Base-by-base conservation (phyloP, 352 stramenopile genomes). In the Lagenidium giganteum region DNA sequence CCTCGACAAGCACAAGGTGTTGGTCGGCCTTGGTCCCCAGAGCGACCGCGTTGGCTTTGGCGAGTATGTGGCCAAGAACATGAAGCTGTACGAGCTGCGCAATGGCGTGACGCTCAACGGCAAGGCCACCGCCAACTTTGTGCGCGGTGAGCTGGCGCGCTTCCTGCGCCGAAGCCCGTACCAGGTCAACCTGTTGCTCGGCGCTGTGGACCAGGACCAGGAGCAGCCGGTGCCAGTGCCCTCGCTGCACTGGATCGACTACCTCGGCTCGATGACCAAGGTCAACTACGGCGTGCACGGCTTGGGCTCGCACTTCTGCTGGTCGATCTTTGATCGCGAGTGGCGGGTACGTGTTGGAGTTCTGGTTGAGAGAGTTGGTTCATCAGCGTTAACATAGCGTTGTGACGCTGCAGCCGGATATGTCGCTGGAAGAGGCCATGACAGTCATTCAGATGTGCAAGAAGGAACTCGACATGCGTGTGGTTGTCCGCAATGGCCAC, bases 31-130 rank as follows among this genome's bases (percentile, higher is more conserved):
- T 4, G 83, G 83, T 7, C 81, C 78, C 8, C 81, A 93, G 57
- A 78, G 67, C 29, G 81, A 95, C 49, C 83, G 83, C 44, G 54
- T 95, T 13, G 75, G 67, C 30, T 95, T 95, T 47, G 63, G 70
- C 50, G 83, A 95, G 54, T 95, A 93, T 60, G 62, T 95, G 23
- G 81, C 93, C 58, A 95, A 95, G 70, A 95, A 95, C 67, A 84
- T 93, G 70, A 95, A 95, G 72, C 73, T 95, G 5, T 93, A 95
- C 51, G 80, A 95, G 53, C 62, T 95, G 57, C 81, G 78, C 55
- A 92, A 93, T 51, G 83, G 80, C 39, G 81, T 95, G 49, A 75
- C 74, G 57, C 75, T 95, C 29, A 78, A 87, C 51, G 81, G 81
- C 4, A 57, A 77, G 4, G 77, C 81, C 28, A 87, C 83, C 1